Base-by-base conservation (phyloP, 73 alveolate genomes). In the Loxodes magnus region DNA sequence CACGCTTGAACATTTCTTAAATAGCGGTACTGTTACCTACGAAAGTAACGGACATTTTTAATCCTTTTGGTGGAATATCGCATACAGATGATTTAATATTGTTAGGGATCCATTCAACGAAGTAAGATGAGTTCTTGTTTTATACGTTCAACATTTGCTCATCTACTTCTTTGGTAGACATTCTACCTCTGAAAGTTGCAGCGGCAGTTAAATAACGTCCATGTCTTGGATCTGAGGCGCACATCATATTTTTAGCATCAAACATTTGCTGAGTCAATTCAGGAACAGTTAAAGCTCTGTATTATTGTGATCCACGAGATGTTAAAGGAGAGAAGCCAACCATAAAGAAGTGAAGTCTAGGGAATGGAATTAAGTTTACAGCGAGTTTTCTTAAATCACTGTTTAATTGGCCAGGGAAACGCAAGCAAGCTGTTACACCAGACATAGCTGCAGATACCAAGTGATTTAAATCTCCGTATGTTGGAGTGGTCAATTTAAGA, bases 161-260 rank as follows among this genome's bases (percentile, higher is more conserved):
- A 34, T 84, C 96, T 21, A 84, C 98, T 87, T 85, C 98, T 64
- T 83, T 87, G 54, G 97, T 90, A 29, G 97, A 77, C 97, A 90
- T 87, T 73, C 99, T 77, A 42, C 99, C 99, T 82, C 99, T 90
- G 98, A 94, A 94, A 79, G 81, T 74, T 49, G 98, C 97, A 24
- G 96, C 82, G 59, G 97, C 97, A 43, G 97, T 90, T 67, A 94
- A 67, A 71, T 88, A 84, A 60, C 94, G 72, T 52, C 98, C 99
- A 78, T 86, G 98, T 74, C 96, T 85, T 65, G 97, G 96, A 74
- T 82, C 96, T 25, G 93, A 73, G 29, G 97, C 96, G 74, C 97
- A 82, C 96, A 85, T 85, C 96, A 83, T 82, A 80, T 85, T 85
- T 95, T 90, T 85, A 70, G 97, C 98, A 63, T 86, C 98, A 74